Evolutionary conservation across 768 basidiomycete genomes (phyloP).

Genomic region (Fomitopsis pulvina): DNA sequence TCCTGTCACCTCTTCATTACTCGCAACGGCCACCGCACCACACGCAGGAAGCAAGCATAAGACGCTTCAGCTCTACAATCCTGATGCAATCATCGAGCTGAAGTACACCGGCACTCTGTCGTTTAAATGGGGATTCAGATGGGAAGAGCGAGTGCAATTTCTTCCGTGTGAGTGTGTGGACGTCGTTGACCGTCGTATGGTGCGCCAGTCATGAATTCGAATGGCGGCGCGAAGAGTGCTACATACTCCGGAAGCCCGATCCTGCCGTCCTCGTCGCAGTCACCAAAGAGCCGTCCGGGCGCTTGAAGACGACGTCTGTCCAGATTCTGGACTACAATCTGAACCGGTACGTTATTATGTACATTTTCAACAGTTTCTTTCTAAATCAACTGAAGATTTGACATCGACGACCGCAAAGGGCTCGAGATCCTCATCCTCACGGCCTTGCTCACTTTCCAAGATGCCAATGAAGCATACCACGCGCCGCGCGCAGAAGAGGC

Average conservation of each 20-base stretch:
- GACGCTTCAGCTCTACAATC: constrained; percentile 71
- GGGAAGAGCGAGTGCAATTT: constrained; percentile 62
- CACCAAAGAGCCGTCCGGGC: constrained; percentile 67
- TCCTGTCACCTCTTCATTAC: constrained; percentile 63
- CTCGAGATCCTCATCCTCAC: constrained; percentile 78
- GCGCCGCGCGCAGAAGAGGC: constrained; percentile 10
- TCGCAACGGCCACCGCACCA: constrained; percentile 62
- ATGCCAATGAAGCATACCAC: constrained; percentile 54
- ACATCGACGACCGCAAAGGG: constrained; percentile 80
- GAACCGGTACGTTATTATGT: constrained; percentile 43
- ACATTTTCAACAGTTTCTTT: not conserved
- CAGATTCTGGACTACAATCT: constrained; percentile 86
- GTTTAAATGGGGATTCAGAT: constrained; percentile 75
- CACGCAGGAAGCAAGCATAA: constrained; percentile 64
- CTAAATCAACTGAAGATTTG: constrained; percentile 45
- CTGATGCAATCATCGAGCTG: constrained; percentile 60
- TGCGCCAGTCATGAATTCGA: constrained; percentile 69
- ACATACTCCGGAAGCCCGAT: constrained; percentile 77
- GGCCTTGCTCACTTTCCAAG: constrained; percentile 72
- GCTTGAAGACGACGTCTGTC: constrained; percentile 55
- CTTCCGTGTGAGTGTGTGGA: not conserved
- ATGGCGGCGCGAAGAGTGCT: constrained; percentile 83
- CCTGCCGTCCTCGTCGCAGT: constrained; percentile 81
- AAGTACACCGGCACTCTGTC: constrained; percentile 67
- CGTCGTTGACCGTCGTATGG: not conserved